Percentiles rank a stretch among this genome's conserved stretches.
These are phyloP conservation scores for Debaryomyces sp. DNA, from an alignment of 1,139 yeast species.

Conservation along the genomic window DNA sequence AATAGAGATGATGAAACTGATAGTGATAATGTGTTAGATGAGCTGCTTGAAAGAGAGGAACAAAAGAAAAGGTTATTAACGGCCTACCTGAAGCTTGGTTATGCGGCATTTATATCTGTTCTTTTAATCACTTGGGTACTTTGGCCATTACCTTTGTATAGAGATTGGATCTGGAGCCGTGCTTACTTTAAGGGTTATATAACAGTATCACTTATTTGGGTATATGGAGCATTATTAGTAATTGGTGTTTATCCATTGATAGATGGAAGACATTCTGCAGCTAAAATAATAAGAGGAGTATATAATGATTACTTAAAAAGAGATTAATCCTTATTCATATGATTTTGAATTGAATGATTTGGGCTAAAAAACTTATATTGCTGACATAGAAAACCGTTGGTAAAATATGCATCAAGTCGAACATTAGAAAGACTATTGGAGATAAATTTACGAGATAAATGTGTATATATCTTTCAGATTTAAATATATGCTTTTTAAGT, in stretches of 20 bases:
- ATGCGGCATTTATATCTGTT: conserved; percentile 27
- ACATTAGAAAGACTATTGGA: no score
- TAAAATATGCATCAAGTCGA: no score
- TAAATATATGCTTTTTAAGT: no score
- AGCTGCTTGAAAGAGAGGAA: conserved; percentile 5
- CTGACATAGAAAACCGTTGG: no score
- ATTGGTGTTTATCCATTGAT: conserved; percentile 42
- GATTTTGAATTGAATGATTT: not conserved
- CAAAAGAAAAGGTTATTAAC: conserved; percentile 14
- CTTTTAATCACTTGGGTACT: conserved; percentile 40
- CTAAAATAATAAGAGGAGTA: conserved; percentile 25
- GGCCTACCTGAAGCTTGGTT: conserved; percentile 31
- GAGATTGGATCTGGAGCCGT: conserved; percentile 43
- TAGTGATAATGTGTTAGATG: not conserved
- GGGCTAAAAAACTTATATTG: no score
- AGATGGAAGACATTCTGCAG: conserved; percentile 35
- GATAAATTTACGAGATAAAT: no score
- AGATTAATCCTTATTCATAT: not conserved
- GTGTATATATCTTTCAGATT: no score
- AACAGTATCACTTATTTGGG: conserved; percentile 41
- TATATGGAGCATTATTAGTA: conserved; percentile 30
- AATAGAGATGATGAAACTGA: conserved; percentile 6
- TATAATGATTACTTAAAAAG: conserved; percentile 14
- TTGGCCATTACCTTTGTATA: conserved; percentile 51
- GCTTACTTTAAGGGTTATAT: conserved; percentile 46